Evolutionary conservation across 805 yeast genomes (phyloP), one percentile per base, ranked within the genome.

Genomic region (Pichia cephalocereana): DNA sequence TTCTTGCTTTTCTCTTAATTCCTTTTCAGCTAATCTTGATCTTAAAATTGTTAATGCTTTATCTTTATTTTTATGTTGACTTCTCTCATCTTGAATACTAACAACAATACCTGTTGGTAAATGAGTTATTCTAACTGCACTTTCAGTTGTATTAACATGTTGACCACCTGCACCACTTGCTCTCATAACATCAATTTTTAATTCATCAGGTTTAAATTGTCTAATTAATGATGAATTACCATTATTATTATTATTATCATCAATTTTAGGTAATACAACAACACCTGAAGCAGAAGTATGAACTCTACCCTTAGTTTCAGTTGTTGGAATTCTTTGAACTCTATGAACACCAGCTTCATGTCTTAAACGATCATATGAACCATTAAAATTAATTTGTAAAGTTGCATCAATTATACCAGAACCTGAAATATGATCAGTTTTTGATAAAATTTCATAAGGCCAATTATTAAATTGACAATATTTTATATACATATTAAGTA

Each of bases 161-260:
- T 91, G 99, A 0, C 99, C 99, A 48, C 99, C 99, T 54, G 93
- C 84, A 4, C 99, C 99, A 48, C 96, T 81, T 0, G 98, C 87
- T 56, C 99, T 74, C 96, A 91, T 93, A n/a, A 93, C 89, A 62
- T 93, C 99, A 5, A 93, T 80, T 48, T 96, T 75, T 23, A 93
- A 80, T 58, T 93, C 99, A 3, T 86, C 95, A 0, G 90, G 86
- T 18, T 79, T 80, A 64, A 93, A 88, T 48, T 77, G 77, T 40
- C 91, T 69, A 15, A 50, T 43, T 19, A 6, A 5, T 23, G 26
- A 23, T 4, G 26, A 23, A 2, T 61, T 57, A 43, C 72, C 76
- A 28, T 34, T 30, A 4, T 77, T 79, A 6, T 77, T 76, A 28
- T 34, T 30, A 4, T 77, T 79, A 6, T 77, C 79, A 6, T 78